Percentiles rank a stretch among this genome's conserved stretches.
Conservation (phyloP, 352 stramenopile species). For the Aphanomyces stellatus region DNA sequence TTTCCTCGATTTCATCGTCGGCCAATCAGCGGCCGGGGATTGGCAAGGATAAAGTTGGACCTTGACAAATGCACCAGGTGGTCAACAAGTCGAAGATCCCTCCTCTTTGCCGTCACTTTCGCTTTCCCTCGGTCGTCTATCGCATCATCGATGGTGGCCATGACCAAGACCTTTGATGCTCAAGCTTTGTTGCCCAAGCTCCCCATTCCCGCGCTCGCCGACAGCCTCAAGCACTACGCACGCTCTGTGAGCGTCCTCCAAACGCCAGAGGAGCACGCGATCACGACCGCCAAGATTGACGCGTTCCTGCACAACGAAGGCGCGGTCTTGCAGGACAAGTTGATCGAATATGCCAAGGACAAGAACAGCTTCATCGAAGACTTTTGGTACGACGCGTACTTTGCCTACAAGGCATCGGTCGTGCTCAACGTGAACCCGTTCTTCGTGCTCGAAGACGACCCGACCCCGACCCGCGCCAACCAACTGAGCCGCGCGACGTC, state of each 20-base stretch:
- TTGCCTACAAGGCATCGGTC: conserved; percentile 86
- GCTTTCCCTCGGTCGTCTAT: too few relatives aligned
- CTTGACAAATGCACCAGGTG: too few relatives aligned
- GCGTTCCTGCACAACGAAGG: conserved; percentile 65
- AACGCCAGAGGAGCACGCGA: conserved; percentile 48
- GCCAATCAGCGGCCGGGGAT: too few relatives aligned
- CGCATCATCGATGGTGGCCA: too few relatives aligned
- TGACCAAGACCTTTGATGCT: conserved; percentile 62
- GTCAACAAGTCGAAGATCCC: too few relatives aligned
- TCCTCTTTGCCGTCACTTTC: too few relatives aligned
- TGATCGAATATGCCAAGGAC: conserved; percentile 63
- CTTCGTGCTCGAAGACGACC: conserved; percentile 91
- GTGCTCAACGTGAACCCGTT: conserved; percentile 97
- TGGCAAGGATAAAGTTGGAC: too few relatives aligned
- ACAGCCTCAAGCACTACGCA: conserved; percentile 69
- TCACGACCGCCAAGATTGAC: conserved; percentile 39
- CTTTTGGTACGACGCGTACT: conserved; percentile 96
- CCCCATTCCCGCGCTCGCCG: conserved; percentile 73
- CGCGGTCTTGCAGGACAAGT: conserved; percentile 52
- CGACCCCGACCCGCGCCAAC: conserved; percentile 79
- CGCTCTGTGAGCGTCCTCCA: conserved; percentile 67
- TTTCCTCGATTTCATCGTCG: too few relatives aligned
- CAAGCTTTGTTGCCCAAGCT: conserved; percentile 71
- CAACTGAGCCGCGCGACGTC: conserved; percentile 85
- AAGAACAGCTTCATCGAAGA: conserved; percentile 83